Evolutionary conservation across 108 stramenopile genomes (phyloP).

Genomic region (Conticribra guillardii): DNA sequence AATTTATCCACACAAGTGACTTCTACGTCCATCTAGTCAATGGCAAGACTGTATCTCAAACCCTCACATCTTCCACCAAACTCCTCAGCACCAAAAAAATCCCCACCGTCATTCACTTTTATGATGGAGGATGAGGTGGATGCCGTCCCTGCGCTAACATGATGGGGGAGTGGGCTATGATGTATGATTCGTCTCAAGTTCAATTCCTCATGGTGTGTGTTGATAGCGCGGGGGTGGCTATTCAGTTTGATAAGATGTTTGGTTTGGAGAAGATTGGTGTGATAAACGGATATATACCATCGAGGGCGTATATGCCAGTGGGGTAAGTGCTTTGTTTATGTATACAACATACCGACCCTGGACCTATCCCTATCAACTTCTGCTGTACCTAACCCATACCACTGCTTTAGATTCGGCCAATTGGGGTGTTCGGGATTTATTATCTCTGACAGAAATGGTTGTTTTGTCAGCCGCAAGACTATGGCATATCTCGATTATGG

Average conservation of each 20-base stretch:
- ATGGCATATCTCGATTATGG: constrained; percentile 52
- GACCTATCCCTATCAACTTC: too few species aligned
- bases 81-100: constrained; percentile 20
- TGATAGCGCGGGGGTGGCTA: constrained; percentile 40
- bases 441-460: constrained; percentile 46
- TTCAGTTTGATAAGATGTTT: constrained; percentile 48
- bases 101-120: constrained; percentile 56
- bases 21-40: constrained; percentile 53
- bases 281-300: constrained; percentile 50
- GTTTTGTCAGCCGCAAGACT: constrained; percentile 61
- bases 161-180: constrained; percentile 56
- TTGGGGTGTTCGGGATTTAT: constrained; percentile 64
- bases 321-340: constrained; percentile 31
- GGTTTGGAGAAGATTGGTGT: constrained; percentile 13
- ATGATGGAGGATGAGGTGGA: constrained; percentile 60
- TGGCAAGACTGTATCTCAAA: background rate
- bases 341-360: too few species aligned
- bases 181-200: constrained; percentile 22
- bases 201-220: constrained; percentile 59
- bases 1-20: too few species aligned
- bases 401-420: constrained; percentile 54
- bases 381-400: background rate
- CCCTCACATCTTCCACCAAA: constrained; percentile 25
- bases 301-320: constrained; percentile 50
- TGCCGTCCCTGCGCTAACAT: constrained; percentile 68